Base-by-base conservation (phyloP, 139 green algal genomes). In the Chlamydomonas sp. region DNA sequence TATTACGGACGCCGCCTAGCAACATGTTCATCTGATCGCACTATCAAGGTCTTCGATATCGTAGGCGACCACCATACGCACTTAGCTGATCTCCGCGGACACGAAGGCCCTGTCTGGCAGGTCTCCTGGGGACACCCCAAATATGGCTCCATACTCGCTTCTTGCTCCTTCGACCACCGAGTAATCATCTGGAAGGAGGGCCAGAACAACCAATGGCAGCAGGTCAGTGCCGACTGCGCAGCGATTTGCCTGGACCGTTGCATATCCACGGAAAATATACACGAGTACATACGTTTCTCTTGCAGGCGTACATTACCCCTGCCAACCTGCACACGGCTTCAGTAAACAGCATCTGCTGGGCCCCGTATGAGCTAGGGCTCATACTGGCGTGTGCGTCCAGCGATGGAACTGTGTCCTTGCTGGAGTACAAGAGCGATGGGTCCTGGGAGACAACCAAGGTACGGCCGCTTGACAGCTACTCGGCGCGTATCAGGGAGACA, bases 1-100 rank as follows among this genome's bases (percentile, higher is more conserved):
- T 99, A 99, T 77, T 99, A 99, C 84, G 98, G 98, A 18, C 95
- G 96, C 63, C 92, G 96, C 0, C 80, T 99, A 0, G 98, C 98
- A 17, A 99, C 98, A 0, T 97, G 94, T 85, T 98, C 95, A 5
- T 97, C 93, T 49, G 98, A 99, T 86, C 92, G 96, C 31, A 96
- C 90, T 7, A 91, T 99, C 63, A 98, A 98, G 86, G 85, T 99
- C 20, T 99, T 98, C 90, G 94, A 97, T 72, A 92, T 98, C 4
- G 88, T 91, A 2, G 93, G 92, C n/a, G 92, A 95, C 57, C 90
- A 94, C 63, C 91, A 92, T 5, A 77, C 78, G 10, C 92, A 94
- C 62, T 31, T 97, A 15, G 95, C 96, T 4, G 95, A 98, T 71
- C 92, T 99, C 5, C 79, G 90, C 16, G 98, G 97, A 0, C 98